Conservation (phyloP, 352 stramenopile genomes). For the Phytophthora sansomeana region DNA sequence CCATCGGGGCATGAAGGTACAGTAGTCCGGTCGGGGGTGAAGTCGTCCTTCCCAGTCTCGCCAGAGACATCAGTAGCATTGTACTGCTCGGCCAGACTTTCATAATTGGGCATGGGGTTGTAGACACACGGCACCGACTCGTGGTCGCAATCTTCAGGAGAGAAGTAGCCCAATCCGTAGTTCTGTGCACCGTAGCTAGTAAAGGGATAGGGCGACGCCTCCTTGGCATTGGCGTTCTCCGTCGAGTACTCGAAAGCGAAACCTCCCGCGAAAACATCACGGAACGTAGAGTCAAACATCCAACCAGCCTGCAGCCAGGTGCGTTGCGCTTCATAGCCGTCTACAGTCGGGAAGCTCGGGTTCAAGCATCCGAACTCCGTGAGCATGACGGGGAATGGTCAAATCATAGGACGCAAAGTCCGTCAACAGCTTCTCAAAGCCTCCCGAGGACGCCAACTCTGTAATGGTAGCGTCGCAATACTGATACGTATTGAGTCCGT, state of each 20-base stretch:
- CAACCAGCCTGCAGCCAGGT: constrained; percentile 70
- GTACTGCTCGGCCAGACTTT: constrained; percentile 57
- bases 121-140: constrained; percentile 61
- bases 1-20: constrained; percentile 44
- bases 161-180: constrained; percentile 86
- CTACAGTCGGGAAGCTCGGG: constrained; percentile 65
- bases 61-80: constrained; percentile 49
- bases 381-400: constrained; percentile 79
- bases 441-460: constrained; percentile 51
- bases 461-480: constrained; percentile 68
- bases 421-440: constrained; percentile 67
- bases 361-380: constrained; percentile 89
- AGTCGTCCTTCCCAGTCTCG: constrained; percentile 44
- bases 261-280: constrained; percentile 67
- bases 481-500: constrained; percentile 88
- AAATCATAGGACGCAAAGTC: constrained; percentile 72
- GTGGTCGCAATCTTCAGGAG: constrained; percentile 72
- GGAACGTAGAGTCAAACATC: constrained; percentile 58
- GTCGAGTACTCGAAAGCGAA: constrained; percentile 89
- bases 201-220: constrained; percentile 73
- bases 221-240: constrained; percentile 72
- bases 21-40: constrained; percentile 43
- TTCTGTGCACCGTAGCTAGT: constrained; percentile 70
- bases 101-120: constrained; percentile 78
- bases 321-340: constrained; percentile 75